Evolutionary conservation across 257 asterid genomes (phyloP).

Genomic region (Orobanche coerulescens): DNA sequence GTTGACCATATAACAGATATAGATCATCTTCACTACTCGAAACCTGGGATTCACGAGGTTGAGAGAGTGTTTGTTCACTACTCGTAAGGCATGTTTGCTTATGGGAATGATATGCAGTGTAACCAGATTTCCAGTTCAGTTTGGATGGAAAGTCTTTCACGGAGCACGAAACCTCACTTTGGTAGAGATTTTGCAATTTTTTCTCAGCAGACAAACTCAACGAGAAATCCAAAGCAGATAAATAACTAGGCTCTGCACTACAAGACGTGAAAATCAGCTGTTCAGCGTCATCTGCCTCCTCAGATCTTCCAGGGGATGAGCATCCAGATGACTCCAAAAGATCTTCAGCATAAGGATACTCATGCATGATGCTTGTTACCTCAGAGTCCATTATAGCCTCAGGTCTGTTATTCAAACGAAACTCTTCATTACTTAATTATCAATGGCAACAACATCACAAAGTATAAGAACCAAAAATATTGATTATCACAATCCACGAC

Average conservation of each 20-base stretch:
- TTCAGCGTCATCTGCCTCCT: constrained; percentile 49
- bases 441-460: constrained; percentile 11
- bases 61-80: constrained; percentile 23
- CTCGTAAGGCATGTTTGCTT: constrained; percentile 20
- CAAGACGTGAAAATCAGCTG: constrained; percentile 21
- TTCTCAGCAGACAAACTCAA: constrained; percentile 33
- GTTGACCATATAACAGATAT: constrained; percentile 22
- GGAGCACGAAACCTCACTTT: constrained; percentile 30
- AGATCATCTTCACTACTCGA: constrained; percentile 26
- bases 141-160: constrained; percentile 23
- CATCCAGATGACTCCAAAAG: constrained; percentile 53
- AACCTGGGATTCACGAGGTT: constrained; percentile 26
- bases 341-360: constrained; percentile 48
- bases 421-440: constrained; percentile 13
- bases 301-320: constrained; percentile 50
- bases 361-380: constrained; percentile 37
- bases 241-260: constrained; percentile 37
- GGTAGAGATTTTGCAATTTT: constrained; percentile 27
- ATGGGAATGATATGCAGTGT: constrained; percentile 20
- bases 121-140: constrained; percentile 26
- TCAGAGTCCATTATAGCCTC: constrained; percentile 32
- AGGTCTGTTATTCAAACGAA: constrained; percentile 36
- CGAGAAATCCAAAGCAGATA: constrained; percentile 62
- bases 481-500: constrained; percentile 6
- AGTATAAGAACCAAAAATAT: neutral